Base-by-base conservation (phyloP, 2,329 filamentous ascomycete species). In the Ascomycota sp. region DNA sequence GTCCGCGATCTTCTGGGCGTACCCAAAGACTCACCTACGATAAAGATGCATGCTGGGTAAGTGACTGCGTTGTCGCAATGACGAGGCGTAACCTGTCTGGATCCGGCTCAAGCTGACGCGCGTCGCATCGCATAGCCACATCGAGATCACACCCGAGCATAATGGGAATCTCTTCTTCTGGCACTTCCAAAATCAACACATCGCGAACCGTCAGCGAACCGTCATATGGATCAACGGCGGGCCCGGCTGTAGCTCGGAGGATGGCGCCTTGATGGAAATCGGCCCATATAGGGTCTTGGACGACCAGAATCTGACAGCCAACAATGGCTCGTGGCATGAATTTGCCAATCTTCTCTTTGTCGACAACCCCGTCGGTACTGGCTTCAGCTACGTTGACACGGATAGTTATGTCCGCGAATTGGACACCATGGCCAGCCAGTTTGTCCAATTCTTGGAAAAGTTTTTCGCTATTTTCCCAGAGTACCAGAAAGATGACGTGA, bases 21-120 rank as follows among this genome's bases (percentile, higher is more conserved):
- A 32, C 86, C 91, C 8, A 62, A 71, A 10, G 40, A 76, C 31
- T 41, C 70, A 13, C 74, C 81, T 23, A 56, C 82, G 36, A 56
- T 93, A 46, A 94, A 93, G 63, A 95, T 95, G 86, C 89, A 95
- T 64, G 86, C 89, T 58, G 89, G 89, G 82, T 93, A 60, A 60
- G 76, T 55, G 8, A 11, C 8, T 27, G 4, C 20, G 15, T 27
- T 20, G 17, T 20, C 9, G 9, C 2, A 15, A 4, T n/a, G 10
- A 12, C 4, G 6, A 4, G 17, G 15, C 17, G 7, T 13, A 20
- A 22, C 17, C 12, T 19, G 13, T 20, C 9, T n/a, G 9, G 26
- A n/a, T 17, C 3, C 12, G 11, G 25, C 26, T 8, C 10, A 17
- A n/a, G 36, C 43, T 47, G 40, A 45, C 40, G 35, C 36, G 32